Conservation (phyloP, 2,329 filamentous ascomycete genomes). For the Colletotrichum destructivum region DNA sequence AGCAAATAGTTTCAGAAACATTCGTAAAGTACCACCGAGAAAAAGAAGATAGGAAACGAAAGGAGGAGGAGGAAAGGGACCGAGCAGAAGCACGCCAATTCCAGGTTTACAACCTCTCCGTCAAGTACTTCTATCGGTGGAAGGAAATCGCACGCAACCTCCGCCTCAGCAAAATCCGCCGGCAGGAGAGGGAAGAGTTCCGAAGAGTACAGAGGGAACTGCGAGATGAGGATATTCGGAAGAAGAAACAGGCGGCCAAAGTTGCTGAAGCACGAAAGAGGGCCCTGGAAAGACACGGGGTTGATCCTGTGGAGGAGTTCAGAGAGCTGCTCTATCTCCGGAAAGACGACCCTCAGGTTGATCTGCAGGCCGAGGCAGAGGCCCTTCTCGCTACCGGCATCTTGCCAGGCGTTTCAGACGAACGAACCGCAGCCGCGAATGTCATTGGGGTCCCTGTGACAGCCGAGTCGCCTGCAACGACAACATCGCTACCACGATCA, state of each 20-base stretch:
- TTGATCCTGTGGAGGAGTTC: constrained; percentile 55
- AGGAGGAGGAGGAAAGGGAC: constrained; percentile 64
- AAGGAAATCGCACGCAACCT: constrained; percentile 63
- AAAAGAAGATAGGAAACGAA: constrained; percentile 57
- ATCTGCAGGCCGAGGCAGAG: constrained; percentile 51
- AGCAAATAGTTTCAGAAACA: constrained; percentile 59
- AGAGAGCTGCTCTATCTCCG: constrained; percentile 51
- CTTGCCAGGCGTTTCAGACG: constrained; percentile 57
- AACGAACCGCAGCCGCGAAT: constrained; percentile 52
- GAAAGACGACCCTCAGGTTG: constrained; percentile 48
- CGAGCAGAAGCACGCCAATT: constrained; percentile 64
- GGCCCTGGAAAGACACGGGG: constrained; percentile 28
- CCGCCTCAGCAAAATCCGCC: constrained; percentile 65
- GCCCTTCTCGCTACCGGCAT: constrained; percentile 60
- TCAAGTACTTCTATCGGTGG: constrained; percentile 73
- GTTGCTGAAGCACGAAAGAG: constrained; percentile 31
- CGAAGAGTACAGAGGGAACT: constrained; percentile 58
- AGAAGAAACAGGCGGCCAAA: constrained; percentile 52
- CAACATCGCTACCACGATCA: constrained; percentile 27
- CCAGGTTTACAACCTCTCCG: constrained; percentile 62
- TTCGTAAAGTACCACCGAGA: constrained; percentile 59
- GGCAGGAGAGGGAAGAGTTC: constrained; percentile 65
- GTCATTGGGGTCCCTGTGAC: constrained; percentile 52
- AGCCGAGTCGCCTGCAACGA: constrained; percentile 8
- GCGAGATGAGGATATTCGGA: constrained; percentile 50